Conservation (phyloP, 1,284 basidiomycete genomes). For the Heterobasidion parviporum region DNA sequence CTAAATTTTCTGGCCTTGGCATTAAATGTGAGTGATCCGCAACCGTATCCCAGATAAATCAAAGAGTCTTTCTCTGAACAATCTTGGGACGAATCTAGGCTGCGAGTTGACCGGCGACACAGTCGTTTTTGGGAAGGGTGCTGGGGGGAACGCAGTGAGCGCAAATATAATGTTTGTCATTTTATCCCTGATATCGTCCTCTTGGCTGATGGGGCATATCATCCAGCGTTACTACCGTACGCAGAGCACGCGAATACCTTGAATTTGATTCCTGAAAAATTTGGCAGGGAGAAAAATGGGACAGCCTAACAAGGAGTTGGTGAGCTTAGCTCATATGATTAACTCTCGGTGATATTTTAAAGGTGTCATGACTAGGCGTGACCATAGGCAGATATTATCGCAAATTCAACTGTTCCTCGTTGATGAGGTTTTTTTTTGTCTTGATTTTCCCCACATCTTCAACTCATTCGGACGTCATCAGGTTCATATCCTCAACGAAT, state of each 20-base stretch:
- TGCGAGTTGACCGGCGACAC: conserved; percentile 92
- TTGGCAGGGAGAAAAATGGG: conserved; percentile 89
- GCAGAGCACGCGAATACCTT: conserved; percentile 8
- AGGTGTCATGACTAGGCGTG: conserved; percentile 36
- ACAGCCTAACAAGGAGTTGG: conserved; percentile 83
- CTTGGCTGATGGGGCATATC: neutral
- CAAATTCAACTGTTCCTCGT: conserved; percentile 77
- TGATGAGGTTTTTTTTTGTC: conserved; percentile 61
- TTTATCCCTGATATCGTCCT: neutral
- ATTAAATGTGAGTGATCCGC: conserved; percentile 52
- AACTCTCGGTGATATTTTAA: neutral
- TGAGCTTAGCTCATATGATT: conserved; percentile 16
- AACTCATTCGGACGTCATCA: conserved; percentile 20
- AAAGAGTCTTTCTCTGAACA: no score
- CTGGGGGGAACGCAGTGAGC: conserved; percentile 65
- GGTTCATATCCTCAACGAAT: conserved; percentile 91
- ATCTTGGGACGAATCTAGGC: conserved; percentile 33
- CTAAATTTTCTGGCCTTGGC: conserved; percentile 70
- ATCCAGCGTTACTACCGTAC: conserved; percentile 67
- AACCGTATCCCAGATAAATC: neutral
- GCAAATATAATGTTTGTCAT: conserved; percentile 66
- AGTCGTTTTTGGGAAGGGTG: conserved; percentile 46
- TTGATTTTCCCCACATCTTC: neutral
- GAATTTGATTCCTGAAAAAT: neutral
- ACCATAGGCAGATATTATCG: conserved; percentile 57